Conservation (phyloP, 495 filamentous ascomycete species). For the Penicillium subrubescens region DNA sequence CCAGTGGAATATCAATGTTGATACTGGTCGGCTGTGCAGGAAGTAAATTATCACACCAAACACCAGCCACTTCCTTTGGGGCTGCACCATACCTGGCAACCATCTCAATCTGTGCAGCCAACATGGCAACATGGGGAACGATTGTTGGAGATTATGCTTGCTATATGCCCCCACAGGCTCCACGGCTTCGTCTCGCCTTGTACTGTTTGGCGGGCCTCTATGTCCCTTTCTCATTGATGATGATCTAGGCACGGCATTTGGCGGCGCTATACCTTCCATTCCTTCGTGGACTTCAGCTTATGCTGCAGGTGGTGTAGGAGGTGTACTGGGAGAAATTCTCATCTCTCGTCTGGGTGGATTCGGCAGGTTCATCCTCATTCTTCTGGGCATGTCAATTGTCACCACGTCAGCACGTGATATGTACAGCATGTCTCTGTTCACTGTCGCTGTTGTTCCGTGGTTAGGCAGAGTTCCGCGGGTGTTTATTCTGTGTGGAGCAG, state of each 20-base stretch:
- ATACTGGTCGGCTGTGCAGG: background rate
- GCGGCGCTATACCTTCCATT: background rate
- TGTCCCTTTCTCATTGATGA: background rate
- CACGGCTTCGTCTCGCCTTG: background rate
- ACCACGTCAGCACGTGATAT: background rate
- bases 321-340: background rate
- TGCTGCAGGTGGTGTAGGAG: background rate
- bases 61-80: background rate
- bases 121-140: background rate
- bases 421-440: background rate
- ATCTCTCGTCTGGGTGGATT: background rate
- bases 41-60: background rate
- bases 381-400: background rate
- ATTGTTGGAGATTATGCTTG: background rate
- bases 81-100: background rate
- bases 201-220: background rate
- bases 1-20: background rate
- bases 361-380: background rate
- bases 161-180: background rate
- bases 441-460: background rate
- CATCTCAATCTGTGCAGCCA: conserved; percentile 1
- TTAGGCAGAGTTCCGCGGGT: background rate
- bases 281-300: background rate
- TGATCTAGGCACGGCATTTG: background rate
- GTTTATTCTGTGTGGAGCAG: background rate